These are phyloP conservation scores for Orbilia ellipsospora DNA, from an alignment of 2,329 filamentous ascomycete species.

Conservation along the genomic window DNA sequence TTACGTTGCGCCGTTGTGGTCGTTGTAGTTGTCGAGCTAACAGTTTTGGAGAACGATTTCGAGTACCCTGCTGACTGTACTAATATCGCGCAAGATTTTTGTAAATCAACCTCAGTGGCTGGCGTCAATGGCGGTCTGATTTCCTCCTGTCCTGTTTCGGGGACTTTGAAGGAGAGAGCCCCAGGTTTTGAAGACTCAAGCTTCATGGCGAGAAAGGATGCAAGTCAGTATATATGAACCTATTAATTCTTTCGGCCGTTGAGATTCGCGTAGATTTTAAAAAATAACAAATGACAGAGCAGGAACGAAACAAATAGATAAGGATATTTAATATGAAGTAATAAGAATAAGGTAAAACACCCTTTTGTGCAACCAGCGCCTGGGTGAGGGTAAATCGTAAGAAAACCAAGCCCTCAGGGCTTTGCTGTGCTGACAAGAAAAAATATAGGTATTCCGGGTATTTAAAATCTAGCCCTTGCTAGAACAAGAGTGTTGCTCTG, in stretches of 20 bases:
- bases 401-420: conserved; percentile 40
- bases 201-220: conserved; percentile 34
- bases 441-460: conserved; percentile 29
- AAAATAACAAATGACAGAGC: neutral
- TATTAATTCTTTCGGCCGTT: neutral
- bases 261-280: neutral
- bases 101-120: conserved; percentile 48
- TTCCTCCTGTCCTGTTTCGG: conserved; percentile 29
- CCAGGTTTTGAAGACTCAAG: conserved; percentile 38
- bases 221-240: conserved; percentile 1
- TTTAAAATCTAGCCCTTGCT: conserved; percentile 41
- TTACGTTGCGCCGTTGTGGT: conserved; percentile 3
- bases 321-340: too few relatives aligned
- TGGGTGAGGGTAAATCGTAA: neutral
- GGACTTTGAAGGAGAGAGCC: conserved; percentile 46
- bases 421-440: conserved; percentile 10
- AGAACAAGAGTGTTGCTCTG: conserved; percentile 28
- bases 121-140: conserved; percentile 46
- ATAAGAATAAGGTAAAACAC: too few relatives aligned
- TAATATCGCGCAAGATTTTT: conserved; percentile 50
- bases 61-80: conserved; percentile 47
- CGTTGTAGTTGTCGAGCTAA: neutral
- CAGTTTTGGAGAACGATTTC: conserved; percentile 26
- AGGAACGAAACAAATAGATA: neutral
- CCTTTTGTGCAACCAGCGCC: too few relatives aligned